Percentiles rank a stretch among this genome's conserved stretches.
Conservation (phyloP, 2,329 filamentous ascomycete genomes). For the Ophiosphaerella herpotricha region DNA sequence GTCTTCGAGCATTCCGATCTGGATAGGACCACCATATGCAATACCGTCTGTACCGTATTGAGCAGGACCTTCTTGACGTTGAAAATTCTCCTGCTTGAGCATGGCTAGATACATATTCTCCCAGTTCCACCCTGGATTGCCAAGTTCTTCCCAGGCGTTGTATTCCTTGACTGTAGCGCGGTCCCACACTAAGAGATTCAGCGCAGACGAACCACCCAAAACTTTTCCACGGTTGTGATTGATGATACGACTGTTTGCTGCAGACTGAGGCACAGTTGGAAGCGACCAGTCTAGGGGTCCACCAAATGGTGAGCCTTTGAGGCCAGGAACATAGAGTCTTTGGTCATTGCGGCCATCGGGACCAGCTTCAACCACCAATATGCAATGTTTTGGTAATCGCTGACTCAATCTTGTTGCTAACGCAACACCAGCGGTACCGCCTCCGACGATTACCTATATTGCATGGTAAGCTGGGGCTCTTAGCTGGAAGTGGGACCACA, state of each 20-base stretch:
- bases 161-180: constrained; percentile 40
- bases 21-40: constrained; percentile 34
- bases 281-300: constrained; percentile 44
- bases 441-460: constrained; percentile 15
- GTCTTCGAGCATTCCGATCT: constrained; percentile 46
- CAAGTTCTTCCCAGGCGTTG: constrained; percentile 62
- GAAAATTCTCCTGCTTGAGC: constrained; percentile 35
- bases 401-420: constrained; percentile 33
- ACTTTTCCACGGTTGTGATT: constrained; percentile 25
- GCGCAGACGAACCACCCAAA: constrained; percentile 40
- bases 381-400: constrained; percentile 20
- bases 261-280: constrained; percentile 48
- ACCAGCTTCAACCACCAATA: constrained; percentile 27
- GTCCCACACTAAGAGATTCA: constrained; percentile 44
- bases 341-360: constrained; percentile 28
- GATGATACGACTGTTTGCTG: constrained; percentile 39
- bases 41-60: constrained; percentile 31
- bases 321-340: constrained; percentile 25
- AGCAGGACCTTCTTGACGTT: constrained; percentile 14
- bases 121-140: constrained; percentile 62
- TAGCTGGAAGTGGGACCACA: not conserved
- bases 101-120: constrained; percentile 46
- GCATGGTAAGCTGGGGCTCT: constrained; percentile 2
- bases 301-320: constrained; percentile 24
- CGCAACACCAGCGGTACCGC: constrained; percentile 26